Evolutionary conservation across 495 filamentous ascomycete species (phyloP), one percentile per base, ranked within the genome.

Genomic region (Achaetomiella virescens): DNA sequence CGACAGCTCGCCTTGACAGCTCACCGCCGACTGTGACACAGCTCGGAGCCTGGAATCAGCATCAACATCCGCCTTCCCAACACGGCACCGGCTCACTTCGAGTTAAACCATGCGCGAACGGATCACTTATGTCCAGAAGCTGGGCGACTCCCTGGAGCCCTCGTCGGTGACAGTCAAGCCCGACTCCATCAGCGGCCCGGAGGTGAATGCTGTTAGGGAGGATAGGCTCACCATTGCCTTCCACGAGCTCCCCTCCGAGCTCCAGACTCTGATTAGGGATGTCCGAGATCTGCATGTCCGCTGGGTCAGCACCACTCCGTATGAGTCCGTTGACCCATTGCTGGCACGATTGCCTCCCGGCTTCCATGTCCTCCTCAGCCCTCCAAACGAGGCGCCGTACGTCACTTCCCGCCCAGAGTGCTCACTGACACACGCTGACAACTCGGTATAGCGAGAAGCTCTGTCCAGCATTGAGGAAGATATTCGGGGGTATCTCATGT

Each of bases 331-430:
- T 27, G 71, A 84, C 43, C 92, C 93, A 24, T 87, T 92, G 64
- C 69, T 79, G 27, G 86, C 90, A 48, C 80, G 85, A 56, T 70
- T 91, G 31, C 81, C 87, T 6, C 84, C 91, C 2, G 93, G 93
- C 21, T 74, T 97, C 10, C 91, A 97, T 78, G 76, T 90, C 22
- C 87, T 88, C 64, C 89, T 86, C 62, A 88, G 84, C 0, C 86
- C 88, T 9, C 57, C 61, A 9, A 62, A 68, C 47, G 52, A 67
- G 35, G 42, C 61, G 14, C 66, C 74, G 77, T 75, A 71, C 46
- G 68, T 43, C n/a, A 20, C 10, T 1, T 2, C 8, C 9, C 1
- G 10, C 27, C 3, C 25, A 6, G 0, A 4, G 21, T 14, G 44
- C 35, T 14, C 7, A 10, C 15, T 36, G 10, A 20, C 35, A 40